Evolutionary conservation across 495 filamentous ascomycete genomes (phyloP).

Genomic region (Talaromyces trachyspermus): DNA sequence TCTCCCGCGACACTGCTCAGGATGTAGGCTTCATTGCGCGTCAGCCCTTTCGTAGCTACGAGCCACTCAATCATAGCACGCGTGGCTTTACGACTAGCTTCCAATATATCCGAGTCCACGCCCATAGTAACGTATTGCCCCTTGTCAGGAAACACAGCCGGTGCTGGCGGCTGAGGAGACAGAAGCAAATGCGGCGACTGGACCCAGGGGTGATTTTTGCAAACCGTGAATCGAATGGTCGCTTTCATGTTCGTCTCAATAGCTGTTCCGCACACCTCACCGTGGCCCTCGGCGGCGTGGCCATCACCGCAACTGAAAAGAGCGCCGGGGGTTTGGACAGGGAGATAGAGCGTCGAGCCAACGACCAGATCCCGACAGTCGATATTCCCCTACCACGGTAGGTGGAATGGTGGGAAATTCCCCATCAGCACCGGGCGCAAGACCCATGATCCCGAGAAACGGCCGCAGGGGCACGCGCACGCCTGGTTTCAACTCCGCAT

Average conservation of each 20-base stretch:
- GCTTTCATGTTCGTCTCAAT: slow-evolving; percentile 47
- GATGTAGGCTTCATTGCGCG: slow-evolving; percentile 41
- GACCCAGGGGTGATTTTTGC: slow-evolving; percentile 37
- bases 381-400: slow-evolving; percentile 43
- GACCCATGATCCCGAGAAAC: slow-evolving; percentile 45
- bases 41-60: slow-evolving; percentile 34
- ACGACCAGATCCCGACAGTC: slow-evolving; percentile 41
- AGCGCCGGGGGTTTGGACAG: slow-evolving; percentile 40
- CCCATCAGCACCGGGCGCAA: slow-evolving; percentile 35
- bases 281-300: slow-evolving; percentile 48
- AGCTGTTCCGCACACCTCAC: slow-evolving; percentile 47
- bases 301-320: slow-evolving; percentile 48
- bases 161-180: slow-evolving; percentile 21
- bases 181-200: slow-evolving; percentile 38
- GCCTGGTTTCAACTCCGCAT: slow-evolving; percentile 33
- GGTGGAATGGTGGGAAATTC: slow-evolving; percentile 44
- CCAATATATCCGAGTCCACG: slow-evolving; percentile 33
- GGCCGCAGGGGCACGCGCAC: slow-evolving; percentile 40
- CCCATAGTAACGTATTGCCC: slow-evolving; percentile 41
- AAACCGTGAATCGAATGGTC: slow-evolving; percentile 35
- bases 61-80: slow-evolving; percentile 40
- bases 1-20: slow-evolving; percentile 39
- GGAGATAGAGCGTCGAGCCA: slow-evolving; percentile 38
- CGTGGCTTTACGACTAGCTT: slow-evolving; percentile 38
- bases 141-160: slow-evolving; percentile 21